A percentile compares a stretch with the other conserved stretches of the same genome.
phyloP scores from a whole-genome alignment of 129 eudicot species.

The Centrapalus pauciflorus region DNA sequence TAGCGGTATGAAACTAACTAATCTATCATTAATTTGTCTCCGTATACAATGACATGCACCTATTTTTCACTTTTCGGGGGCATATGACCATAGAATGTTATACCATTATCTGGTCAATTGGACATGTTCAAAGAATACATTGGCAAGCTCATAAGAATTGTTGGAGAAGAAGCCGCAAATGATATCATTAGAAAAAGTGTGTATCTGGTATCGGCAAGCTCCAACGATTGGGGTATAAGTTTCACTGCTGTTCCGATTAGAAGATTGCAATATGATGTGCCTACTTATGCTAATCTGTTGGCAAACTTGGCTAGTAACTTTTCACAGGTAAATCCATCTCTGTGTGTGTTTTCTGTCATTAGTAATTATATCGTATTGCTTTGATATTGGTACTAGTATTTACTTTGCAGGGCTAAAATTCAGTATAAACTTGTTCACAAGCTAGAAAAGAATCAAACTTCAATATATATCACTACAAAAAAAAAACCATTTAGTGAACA shows the following conservation, averaged over 20 bases:
- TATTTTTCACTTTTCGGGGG: neutral
- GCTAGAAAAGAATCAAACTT: no score
- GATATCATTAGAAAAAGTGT: conserved; percentile 30
- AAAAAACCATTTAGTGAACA: no score
- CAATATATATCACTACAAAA: no score
- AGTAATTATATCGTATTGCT: neutral
- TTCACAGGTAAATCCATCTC: conserved; percentile 30
- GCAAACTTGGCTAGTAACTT: conserved; percentile 34
- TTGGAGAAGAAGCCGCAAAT: conserved; percentile 38
- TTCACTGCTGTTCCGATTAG: conserved; percentile 30
- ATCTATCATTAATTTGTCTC: neutral
- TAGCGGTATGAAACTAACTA: neutral
- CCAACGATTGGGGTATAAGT: conserved; percentile 45
- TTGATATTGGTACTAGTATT: neutral
- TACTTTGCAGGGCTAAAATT: no score
- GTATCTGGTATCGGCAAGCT: conserved; percentile 35
- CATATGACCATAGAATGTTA: conserved; percentile 30
- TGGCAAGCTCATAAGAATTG: conserved; percentile 26
- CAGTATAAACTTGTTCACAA: no score
- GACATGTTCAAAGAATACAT: conserved; percentile 49
- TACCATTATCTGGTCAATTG: conserved; percentile 32
- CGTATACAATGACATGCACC: neutral
- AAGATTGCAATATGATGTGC: conserved; percentile 30
- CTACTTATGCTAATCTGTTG: conserved; percentile 44
- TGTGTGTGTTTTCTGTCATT: neutral